These are phyloP conservation scores for Diversispora eburnea DNA, from an alignment of 192 early-diverging fungal genomes.

Conservation along the genomic window DNA sequence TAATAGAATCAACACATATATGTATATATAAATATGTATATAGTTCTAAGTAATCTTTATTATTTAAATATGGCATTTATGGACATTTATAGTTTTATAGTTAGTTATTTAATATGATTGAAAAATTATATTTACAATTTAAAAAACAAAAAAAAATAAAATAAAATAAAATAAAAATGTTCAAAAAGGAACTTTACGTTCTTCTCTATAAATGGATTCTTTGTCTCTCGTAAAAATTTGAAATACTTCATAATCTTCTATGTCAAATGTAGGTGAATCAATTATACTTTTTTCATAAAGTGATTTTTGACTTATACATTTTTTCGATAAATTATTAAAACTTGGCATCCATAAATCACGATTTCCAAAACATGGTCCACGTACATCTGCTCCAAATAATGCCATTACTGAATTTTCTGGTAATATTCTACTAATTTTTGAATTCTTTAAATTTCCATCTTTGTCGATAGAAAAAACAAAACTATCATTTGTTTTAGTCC, in stretches of 20 bases:
- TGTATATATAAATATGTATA: no score
- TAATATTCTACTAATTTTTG: background rate
- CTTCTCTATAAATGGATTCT: no score
- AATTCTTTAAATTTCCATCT: constrained; percentile 3
- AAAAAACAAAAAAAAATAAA: no score
- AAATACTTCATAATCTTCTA: constrained; percentile 25
- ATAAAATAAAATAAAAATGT: no score
- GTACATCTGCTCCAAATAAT: background rate
- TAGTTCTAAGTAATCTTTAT: no score
- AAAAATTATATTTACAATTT: no score
- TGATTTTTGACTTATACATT: background rate
- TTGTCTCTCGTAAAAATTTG: background rate
- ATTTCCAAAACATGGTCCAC: constrained; percentile 14
- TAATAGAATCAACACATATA: no score
- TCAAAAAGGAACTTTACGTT: no score
- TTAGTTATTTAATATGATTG: no score
- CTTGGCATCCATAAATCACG: constrained; percentile 18
- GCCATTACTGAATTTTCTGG: constrained; percentile 1
- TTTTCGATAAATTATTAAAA: background rate
- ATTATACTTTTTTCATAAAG: background rate
- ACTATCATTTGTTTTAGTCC: constrained; percentile 10
- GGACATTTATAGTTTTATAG: no score
- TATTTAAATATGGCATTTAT: no score
- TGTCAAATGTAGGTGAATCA: background rate
- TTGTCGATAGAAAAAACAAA: constrained; percentile 21